These are phyloP conservation scores for Mucuna pruriens DNA, from an alignment of 306 rosid species.

Conservation along the genomic window DNA sequence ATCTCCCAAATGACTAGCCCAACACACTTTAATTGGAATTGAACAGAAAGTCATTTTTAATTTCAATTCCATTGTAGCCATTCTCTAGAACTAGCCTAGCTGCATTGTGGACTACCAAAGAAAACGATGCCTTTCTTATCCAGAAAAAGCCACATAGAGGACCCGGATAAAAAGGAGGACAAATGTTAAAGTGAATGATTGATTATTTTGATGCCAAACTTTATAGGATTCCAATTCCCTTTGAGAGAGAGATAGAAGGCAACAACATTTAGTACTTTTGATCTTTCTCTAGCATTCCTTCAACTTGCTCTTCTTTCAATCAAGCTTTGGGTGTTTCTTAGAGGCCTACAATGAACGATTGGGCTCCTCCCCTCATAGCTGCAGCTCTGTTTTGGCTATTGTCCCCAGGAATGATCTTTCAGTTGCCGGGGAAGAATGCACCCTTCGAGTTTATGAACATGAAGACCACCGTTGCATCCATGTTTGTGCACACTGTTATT, in stretches of 20 bases:
- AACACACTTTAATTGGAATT: slow-evolving; percentile 9
- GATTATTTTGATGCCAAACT: slow-evolving; percentile 38
- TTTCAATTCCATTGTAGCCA: neutral
- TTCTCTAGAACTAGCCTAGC: slow-evolving; percentile 7
- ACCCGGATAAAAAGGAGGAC: slow-evolving; percentile 35
- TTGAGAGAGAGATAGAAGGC: slow-evolving; percentile 1
- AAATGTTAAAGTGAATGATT: slow-evolving; percentile 43
- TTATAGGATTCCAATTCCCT: slow-evolving; percentile 63
- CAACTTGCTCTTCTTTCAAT: slow-evolving; percentile 30
- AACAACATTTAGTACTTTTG: neutral
- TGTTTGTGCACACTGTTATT: slow-evolving; percentile 82
- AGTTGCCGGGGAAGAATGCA: slow-evolving; percentile 75
- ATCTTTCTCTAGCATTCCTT: neutral
- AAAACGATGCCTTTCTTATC: slow-evolving; percentile 64
- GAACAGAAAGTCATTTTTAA: neutral
- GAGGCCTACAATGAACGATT: slow-evolving; percentile 59
- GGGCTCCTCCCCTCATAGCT: slow-evolving; percentile 88
- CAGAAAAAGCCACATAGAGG: slow-evolving; percentile 18
- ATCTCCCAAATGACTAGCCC: too few relatives aligned
- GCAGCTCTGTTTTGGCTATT: slow-evolving; percentile 76
- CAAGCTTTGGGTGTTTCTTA: neutral
- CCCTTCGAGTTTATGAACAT: slow-evolving; percentile 81
- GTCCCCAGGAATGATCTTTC: slow-evolving; percentile 83
- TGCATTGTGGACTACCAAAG: slow-evolving; percentile 44
- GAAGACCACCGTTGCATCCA: slow-evolving; percentile 83